Conservation (phyloP, 2,329 filamentous ascomycete species). For the Atkinsonella hypoxylon region DNA sequence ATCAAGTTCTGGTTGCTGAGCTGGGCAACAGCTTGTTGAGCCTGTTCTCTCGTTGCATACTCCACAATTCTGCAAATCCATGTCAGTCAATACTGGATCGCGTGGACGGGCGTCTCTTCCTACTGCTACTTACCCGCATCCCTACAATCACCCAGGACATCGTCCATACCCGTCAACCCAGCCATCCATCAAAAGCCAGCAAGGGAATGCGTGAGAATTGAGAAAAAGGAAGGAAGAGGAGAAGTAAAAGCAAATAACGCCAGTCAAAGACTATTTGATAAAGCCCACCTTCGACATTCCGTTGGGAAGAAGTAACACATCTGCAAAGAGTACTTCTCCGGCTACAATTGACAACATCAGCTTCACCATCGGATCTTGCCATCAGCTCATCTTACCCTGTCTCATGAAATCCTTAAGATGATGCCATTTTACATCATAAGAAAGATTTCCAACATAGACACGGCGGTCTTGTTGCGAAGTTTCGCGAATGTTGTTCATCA, state of each 20-base stretch:
- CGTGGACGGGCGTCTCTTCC: neutral
- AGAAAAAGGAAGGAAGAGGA: constrained; percentile 48
- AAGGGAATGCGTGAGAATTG: constrained; percentile 39
- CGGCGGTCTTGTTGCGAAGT: constrained; percentile 96
- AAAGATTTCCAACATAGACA: constrained; percentile 97
- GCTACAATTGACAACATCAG: constrained; percentile 47
- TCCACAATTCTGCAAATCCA: constrained; percentile 76
- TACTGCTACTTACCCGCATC: constrained; percentile 79
- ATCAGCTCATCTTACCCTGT: constrained; percentile 59
- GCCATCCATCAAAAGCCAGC: constrained; percentile 65
- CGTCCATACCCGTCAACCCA: constrained; percentile 98
- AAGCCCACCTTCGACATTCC: constrained; percentile 99
- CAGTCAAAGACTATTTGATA: constrained; percentile 78
- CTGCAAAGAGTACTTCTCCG: constrained; percentile 98
- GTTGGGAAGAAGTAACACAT: constrained; percentile 98
- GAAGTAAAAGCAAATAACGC: constrained; percentile 36
- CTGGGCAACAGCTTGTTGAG: constrained; percentile 90
- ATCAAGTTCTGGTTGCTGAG: constrained; percentile 99
- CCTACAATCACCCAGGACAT: constrained; percentile 87
- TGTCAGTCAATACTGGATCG: constrained; percentile 1
- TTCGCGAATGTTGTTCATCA: constrained; percentile 91
- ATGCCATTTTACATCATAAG: constrained; percentile 99
- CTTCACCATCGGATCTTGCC: constrained; percentile 14
- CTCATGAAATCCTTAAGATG: constrained; percentile 99
- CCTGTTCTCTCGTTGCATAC: constrained; percentile 99